These are phyloP conservation scores for Elaeis guineensis DNA, from an alignment of 176 grass and related monocot genomes.

Conservation along the genomic window DNA sequence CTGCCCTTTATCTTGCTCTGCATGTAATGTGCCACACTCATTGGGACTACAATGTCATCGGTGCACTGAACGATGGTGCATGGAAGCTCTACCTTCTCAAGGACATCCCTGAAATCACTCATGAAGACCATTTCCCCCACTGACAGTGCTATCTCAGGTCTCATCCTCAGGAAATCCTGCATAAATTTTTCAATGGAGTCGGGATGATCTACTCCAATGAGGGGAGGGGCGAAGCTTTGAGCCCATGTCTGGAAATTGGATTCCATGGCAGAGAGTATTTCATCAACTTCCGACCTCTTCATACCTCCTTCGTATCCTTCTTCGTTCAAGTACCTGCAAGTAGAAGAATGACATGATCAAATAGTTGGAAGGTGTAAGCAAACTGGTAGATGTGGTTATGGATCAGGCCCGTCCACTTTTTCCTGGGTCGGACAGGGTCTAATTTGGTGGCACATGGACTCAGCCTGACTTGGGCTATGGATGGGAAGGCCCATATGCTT, in stretches of 20 bases:
- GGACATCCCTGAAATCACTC: slow-evolving; percentile 37
- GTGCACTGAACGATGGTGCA: slow-evolving; percentile 46
- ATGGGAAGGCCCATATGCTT: too few species aligned
- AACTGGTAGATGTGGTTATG: too few species aligned
- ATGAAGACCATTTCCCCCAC: slow-evolving; percentile 61
- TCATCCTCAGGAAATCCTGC: slow-evolving; percentile 53
- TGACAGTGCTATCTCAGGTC: slow-evolving; percentile 37
- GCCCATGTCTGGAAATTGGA: slow-evolving; percentile 51
- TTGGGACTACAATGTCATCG: slow-evolving; percentile 47
- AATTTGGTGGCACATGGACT: too few species aligned
- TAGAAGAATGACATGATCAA: too few species aligned
- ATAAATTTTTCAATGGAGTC: slow-evolving; percentile 9
- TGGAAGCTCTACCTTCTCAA: slow-evolving; percentile 28
- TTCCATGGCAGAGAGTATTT: slow-evolving; percentile 32
- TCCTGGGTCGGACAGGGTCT: too few species aligned
- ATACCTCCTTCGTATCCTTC: slow-evolving; percentile 77
- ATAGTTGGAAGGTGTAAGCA: too few species aligned
- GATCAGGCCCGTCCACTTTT: too few species aligned
- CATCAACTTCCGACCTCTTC: slow-evolving; percentile 27
- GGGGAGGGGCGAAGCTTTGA: slow-evolving; percentile 28
- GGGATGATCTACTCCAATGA: slow-evolving; percentile 18
- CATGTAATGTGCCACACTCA: slow-evolving; percentile 47
- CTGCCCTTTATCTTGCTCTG: slow-evolving; percentile 32
- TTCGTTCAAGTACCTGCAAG: slow-evolving; percentile 50
- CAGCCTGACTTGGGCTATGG: too few species aligned